Evolutionary conservation across 2,329 filamentous ascomycete genomes (phyloP), one percentile per base, ranked within the genome.

Genomic region (Fusarium palustre): DNA sequence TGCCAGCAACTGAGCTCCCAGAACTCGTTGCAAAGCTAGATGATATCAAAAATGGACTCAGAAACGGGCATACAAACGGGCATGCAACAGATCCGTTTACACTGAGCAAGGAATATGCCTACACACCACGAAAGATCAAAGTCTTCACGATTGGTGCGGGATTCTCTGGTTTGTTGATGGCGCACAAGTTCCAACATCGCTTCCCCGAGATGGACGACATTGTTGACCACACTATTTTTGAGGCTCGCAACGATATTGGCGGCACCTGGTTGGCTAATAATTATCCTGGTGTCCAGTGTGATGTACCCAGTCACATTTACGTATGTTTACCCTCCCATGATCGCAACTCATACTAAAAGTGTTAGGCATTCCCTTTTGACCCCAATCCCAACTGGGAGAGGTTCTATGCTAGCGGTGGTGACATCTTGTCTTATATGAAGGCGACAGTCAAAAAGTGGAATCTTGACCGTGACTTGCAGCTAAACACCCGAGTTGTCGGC

Each of bases 361-460:
- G 20, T n/a, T 10, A 77, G 70, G 71, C 74, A 79, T 89, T 57
- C 81, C 86, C 43, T 0, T 90, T 88, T 70, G 79, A 82, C 4
- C 86, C 86, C 1, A 89, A 89, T 52, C 85, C 85, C 0, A 79
- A 88, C 59, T 90, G 88, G 87, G 82, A 81, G 0, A 81, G 85
- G 50, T 84, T 86, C 65, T 90, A 87, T 68, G 86, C 87, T 4
- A 82, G 84, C 59, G 87, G 86, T 2, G 74, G 75, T 3, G 88
- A 90, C 54, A 90, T 90, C 45, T 74, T 81, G 20, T 78, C 81
- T 5, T 88, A 90, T 68, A 84, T 86, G 80, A 80, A 88, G 67
- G 56, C 50, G 8, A 74, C 73, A 8, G 87, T 87, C 1, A 79
- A 80, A 31, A 82, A 79, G 60, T 83, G 76, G 74, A 76, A 79